Conservation (phyloP, 2,329 filamentous ascomycete species). For the Amauroascus verrucosus region DNA sequence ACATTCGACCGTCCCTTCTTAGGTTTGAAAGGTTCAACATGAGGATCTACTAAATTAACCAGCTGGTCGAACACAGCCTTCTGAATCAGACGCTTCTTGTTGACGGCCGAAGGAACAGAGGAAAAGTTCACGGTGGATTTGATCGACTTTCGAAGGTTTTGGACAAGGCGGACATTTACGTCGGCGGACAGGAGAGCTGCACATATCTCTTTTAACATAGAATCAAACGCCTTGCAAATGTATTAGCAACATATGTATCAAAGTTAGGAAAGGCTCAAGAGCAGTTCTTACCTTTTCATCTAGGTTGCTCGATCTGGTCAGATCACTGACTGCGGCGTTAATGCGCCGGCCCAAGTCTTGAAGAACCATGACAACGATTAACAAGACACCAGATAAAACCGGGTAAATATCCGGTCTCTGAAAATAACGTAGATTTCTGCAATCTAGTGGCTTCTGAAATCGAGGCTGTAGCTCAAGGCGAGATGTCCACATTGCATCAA, state of each 20-base stretch:
- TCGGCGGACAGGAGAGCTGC: slow-evolving; percentile 91
- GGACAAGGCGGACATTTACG: slow-evolving; percentile 90
- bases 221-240: slow-evolving; percentile 67
- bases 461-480: not conserved
- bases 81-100: slow-evolving; percentile 97
- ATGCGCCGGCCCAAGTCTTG: slow-evolving; percentile 98
- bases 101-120: slow-evolving; percentile 78
- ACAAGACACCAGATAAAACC: not conserved
- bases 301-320: slow-evolving; percentile 83
- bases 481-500: not conserved
- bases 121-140: slow-evolving; percentile 87
- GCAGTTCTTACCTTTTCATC: slow-evolving; percentile 71
- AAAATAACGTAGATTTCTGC: not conserved
- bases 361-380: slow-evolving; percentile 65
- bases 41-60: slow-evolving; percentile 88
- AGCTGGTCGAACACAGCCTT: slow-evolving; percentile 97
- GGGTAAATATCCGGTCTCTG: not conserved
- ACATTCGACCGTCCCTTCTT: slow-evolving; percentile 95
- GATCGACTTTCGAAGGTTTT: slow-evolving; percentile 85
- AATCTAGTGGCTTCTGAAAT: not conserved
- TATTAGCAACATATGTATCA: slow-evolving; percentile 13
- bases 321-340: slow-evolving; percentile 87
- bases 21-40: slow-evolving; percentile 88
- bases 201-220: slow-evolving; percentile 97
- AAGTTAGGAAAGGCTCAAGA: not conserved